Evolutionary conservation across 768 basidiomycete genomes (phyloP).

Genomic region (Trametes gibbosa): DNA sequence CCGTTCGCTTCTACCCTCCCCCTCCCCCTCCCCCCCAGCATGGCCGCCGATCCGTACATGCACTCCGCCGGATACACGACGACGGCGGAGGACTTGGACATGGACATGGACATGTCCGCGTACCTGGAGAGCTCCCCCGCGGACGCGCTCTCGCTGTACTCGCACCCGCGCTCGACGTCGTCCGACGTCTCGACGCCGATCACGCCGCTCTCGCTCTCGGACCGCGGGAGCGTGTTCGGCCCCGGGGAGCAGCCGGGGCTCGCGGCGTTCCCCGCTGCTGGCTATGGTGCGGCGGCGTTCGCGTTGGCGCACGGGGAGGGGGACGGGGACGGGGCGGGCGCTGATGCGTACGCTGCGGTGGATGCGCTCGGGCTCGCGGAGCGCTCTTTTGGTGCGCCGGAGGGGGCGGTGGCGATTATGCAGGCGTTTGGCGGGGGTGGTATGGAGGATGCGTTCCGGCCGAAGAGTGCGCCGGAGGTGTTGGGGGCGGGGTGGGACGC

Average conservation of each 20-base stretch:
- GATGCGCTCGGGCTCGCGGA: background rate
- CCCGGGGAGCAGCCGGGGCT: no score
- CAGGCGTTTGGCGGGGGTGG: background rate
- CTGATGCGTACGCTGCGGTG: background rate
- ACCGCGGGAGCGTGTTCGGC: background rate
- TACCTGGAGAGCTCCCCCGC: conserved; percentile 6
- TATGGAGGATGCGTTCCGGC: conserved; percentile 7
- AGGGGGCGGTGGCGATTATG: conserved; percentile 5
- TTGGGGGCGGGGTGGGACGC: conserved; percentile 4
- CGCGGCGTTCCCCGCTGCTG: no score
- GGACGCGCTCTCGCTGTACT: conserved; percentile 8
- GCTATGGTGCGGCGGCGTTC: background rate
- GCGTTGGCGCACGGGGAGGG: background rate
- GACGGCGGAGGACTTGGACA: background rate
- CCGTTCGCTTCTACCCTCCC: no score
- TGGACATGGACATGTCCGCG: background rate
- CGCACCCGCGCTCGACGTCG: conserved; percentile 19
- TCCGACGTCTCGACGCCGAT: conserved; percentile 18
- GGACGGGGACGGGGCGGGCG: background rate
- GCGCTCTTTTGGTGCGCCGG: conserved; percentile 1
- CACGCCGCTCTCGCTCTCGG: conserved; percentile 18
- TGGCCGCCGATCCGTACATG: background rate
- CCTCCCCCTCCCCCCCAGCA: background rate
- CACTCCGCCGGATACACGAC: background rate
- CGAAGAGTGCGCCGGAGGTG: conserved; percentile 4